Evolutionary conservation across 1,139 yeast species (phyloP).

Genomic region (Pichia sp.): DNA sequence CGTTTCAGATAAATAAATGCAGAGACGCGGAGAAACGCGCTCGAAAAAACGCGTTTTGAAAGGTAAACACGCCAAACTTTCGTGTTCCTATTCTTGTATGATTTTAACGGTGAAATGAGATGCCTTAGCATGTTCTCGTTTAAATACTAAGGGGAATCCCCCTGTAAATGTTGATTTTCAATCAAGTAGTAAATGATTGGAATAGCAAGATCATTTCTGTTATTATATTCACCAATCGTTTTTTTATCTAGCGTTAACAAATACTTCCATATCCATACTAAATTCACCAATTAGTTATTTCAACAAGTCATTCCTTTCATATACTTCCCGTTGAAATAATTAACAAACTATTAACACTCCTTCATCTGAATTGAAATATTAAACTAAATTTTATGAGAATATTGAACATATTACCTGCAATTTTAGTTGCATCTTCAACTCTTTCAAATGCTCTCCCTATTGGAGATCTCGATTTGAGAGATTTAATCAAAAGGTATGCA

Average conservation of each 20-base stretch:
- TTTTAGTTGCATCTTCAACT: constrained; percentile 12
- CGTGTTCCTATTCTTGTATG: neutral
- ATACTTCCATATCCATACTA: too few relatives aligned
- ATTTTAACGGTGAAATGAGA: neutral
- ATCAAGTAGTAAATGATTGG: neutral
- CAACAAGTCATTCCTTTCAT: constrained; percentile 26
- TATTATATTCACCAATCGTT: too few relatives aligned
- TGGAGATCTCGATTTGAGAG: constrained; percentile 13
- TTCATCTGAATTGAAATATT: constrained; percentile 1
- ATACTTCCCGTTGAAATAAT: constrained; percentile 15
- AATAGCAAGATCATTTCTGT: neutral
- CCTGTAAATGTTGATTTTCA: neutral
- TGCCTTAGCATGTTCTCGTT: neutral
- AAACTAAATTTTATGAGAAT: constrained; percentile 11
- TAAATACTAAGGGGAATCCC: neutral
- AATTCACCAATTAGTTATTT: constrained; percentile 2
- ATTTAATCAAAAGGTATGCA: constrained; percentile 19
- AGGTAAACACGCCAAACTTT: neutral
- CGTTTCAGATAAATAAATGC: too few relatives aligned
- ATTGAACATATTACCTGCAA: constrained; percentile 9
- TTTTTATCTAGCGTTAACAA: too few relatives aligned
- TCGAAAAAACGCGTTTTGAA: neutral
- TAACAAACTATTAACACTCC: constrained; percentile 1
- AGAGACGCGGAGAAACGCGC: neutral
- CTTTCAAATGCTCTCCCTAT: constrained; percentile 17